Conservation (phyloP, 2,329 filamentous ascomycete genomes). For the Diaporthe amygdali region DNA sequence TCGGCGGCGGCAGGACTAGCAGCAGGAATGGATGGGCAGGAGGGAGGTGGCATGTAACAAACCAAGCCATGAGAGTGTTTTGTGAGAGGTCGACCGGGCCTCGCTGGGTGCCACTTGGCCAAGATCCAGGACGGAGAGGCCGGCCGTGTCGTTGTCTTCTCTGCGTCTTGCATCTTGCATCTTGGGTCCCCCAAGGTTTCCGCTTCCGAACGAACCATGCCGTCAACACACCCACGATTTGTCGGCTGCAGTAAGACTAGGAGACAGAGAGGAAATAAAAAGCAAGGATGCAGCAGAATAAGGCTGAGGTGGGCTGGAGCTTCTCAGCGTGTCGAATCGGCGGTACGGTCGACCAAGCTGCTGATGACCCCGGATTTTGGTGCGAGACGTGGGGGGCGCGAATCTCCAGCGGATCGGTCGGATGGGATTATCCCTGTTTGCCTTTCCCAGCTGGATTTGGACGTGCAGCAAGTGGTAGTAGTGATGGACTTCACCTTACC, state of each 20-base stretch:
- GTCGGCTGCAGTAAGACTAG: neutral
- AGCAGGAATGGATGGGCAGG: neutral
- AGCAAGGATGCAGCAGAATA: slow-evolving; percentile 7
- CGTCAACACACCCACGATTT: neutral
- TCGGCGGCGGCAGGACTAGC: neutral
- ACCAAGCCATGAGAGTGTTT: slow-evolving; percentile 5
- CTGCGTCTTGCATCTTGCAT: neutral
- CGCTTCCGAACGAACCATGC: neutral
- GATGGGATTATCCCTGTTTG: slow-evolving; percentile 1
- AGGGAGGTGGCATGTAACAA: slow-evolving; percentile 8
- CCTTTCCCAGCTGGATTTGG: neutral
- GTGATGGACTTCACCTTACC: neutral
- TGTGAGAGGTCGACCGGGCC: slow-evolving; percentile 1
- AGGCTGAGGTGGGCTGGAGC: slow-evolving; percentile 18
- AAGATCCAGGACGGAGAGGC: neutral
- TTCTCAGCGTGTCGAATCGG: slow-evolving; percentile 12
- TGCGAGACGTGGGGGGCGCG: slow-evolving; percentile 7
- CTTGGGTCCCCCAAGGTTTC: neutral
- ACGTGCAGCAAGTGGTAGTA: neutral
- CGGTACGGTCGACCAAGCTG: neutral
- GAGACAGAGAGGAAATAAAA: neutral
- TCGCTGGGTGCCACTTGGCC: neutral
- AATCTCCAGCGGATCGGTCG: neutral
- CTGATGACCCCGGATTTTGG: slow-evolving; percentile 9
- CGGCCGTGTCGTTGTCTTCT: neutral